phyloP scores from a whole-genome alignment of 805 yeast genomes.

The Cyberlindnera maritima region DNA sequence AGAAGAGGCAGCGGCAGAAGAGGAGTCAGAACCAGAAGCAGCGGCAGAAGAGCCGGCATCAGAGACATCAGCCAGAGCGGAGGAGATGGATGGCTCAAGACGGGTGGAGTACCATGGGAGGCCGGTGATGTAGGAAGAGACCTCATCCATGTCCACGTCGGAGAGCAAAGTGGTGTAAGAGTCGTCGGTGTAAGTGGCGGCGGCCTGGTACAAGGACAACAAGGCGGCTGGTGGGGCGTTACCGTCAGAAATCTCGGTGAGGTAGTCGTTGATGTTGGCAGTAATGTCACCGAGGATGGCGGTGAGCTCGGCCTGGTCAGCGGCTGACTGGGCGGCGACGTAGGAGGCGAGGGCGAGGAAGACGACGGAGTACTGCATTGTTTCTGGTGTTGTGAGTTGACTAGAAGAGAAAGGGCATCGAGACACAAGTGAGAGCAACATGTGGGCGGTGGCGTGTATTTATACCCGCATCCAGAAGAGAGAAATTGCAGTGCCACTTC shows the following conservation, averaged over 20 bases:
- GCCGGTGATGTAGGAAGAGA: conserved; percentile 28
- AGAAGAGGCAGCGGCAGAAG: conserved; percentile 8
- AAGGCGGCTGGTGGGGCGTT: conserved; percentile 30
- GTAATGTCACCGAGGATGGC: conserved; percentile 18
- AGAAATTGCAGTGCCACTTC: too few species aligned
- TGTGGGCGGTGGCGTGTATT: background rate
- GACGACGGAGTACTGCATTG: conserved; percentile 1
- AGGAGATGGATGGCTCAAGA: conserved; percentile 15
- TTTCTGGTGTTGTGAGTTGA: background rate
- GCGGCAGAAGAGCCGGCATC: conserved; percentile 11
- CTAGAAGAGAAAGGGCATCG: background rate
- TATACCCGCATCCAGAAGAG: background rate
- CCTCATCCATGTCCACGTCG: conserved; percentile 24
- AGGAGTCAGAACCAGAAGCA: too few species aligned
- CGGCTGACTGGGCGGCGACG: conserved; percentile 6
- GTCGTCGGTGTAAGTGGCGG: conserved; percentile 32
- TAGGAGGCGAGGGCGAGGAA: conserved; percentile 10
- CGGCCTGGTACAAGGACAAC: conserved; percentile 26
- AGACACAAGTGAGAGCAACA: background rate
- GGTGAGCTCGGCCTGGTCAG: conserved; percentile 7
- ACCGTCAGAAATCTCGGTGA: conserved; percentile 19
- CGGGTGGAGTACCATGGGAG: conserved; percentile 32
- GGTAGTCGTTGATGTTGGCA: conserved; percentile 17
- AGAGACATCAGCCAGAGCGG: conserved; percentile 13
- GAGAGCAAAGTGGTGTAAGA: conserved; percentile 31